A percentile compares a stretch with the other conserved stretches of the same genome.
Evolutionary conservation across 352 stramenopile species (phyloP).

Genomic region (Blastocystis sp.): DNA sequence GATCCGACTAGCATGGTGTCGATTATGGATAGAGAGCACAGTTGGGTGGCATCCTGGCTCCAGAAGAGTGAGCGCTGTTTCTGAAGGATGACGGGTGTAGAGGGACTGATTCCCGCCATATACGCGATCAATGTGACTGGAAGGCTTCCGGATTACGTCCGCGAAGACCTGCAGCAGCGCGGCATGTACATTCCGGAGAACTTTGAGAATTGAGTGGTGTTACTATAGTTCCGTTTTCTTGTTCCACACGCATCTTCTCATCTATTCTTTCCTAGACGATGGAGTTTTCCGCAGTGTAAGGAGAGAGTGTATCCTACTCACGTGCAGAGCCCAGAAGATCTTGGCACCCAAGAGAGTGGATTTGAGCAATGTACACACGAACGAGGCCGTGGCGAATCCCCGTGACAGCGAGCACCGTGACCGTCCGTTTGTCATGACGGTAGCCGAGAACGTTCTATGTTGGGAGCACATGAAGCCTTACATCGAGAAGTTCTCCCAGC

Average conservation of each 20-base stretch:
- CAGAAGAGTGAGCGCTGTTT: constrained; percentile 31
- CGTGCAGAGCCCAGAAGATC: constrained; percentile 28
- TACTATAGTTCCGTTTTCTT: not conserved
- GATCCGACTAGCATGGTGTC: constrained; percentile 35
- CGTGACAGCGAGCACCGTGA: constrained; percentile 8
- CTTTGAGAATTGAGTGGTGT: constrained; percentile 31
- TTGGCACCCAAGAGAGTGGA: constrained; percentile 50
- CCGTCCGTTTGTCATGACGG: constrained; percentile 44
- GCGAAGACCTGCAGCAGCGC: not conserved
- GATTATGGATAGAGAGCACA: constrained; percentile 52
- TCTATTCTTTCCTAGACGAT: not conserved
- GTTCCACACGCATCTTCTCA: not conserved
- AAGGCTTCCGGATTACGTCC: constrained; percentile 38
- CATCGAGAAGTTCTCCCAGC: constrained; percentile 20
- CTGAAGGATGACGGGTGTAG: not conserved
- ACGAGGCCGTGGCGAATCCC: not conserved
- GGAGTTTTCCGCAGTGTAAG: constrained; percentile 51
- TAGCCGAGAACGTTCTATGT: constrained; percentile 66
- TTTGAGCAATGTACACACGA: constrained; percentile 19
- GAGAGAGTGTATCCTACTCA: not conserved
- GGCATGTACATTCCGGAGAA: constrained; percentile 56
- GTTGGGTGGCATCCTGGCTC: constrained; percentile 56
- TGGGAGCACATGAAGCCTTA: constrained; percentile 56
- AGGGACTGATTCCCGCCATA: constrained; percentile 18
- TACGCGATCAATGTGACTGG: constrained; percentile 65